Conservation (phyloP, 306 rosid genomes). For the Cyclanthera cordifolia region DNA sequence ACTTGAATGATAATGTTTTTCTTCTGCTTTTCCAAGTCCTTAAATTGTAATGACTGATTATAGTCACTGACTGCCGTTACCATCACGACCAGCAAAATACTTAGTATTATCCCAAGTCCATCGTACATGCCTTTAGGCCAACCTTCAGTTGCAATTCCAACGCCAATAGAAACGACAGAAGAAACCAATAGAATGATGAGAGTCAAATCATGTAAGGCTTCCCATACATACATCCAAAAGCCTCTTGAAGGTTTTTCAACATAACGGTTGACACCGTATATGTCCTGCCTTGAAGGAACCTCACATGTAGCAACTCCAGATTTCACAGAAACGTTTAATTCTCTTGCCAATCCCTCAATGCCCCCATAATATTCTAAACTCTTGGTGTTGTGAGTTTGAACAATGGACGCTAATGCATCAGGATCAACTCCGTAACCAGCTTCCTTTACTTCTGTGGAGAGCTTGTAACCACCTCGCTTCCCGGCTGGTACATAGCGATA, state of each 20-base stretch:
- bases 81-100: slow-evolving; percentile 53
- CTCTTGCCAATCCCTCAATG: slow-evolving; percentile 48
- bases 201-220: slow-evolving; percentile 80
- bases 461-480: slow-evolving; percentile 23
- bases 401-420: slow-evolving; percentile 48
- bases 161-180: slow-evolving; percentile 48
- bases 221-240: slow-evolving; percentile 84
- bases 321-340: slow-evolving; percentile 31
- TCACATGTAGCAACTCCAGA: slow-evolving; percentile 38
- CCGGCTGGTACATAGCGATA: slow-evolving; percentile 35
- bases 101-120: slow-evolving; percentile 73
- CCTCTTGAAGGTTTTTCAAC: slow-evolving; percentile 62
- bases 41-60: slow-evolving; percentile 71
- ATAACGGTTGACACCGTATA: slow-evolving; percentile 40
- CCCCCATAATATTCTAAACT: slow-evolving; percentile 37
- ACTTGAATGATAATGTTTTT: slow-evolving; percentile 66
- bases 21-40: slow-evolving; percentile 75
- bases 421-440: slow-evolving; percentile 63
- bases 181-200: slow-evolving; percentile 56
- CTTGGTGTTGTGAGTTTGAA: slow-evolving; percentile 44
- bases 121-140: slow-evolving; percentile 78
- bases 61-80: slow-evolving; percentile 82
- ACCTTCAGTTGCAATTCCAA: slow-evolving; percentile 78
- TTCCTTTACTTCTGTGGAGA: slow-evolving; percentile 36
- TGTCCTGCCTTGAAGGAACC: slow-evolving; percentile 34